Percentiles rank a stretch among this genome's conserved stretches.
These are phyloP conservation scores for Sphaerulina populicola DNA, from an alignment of 2,329 filamentous ascomycete species.

Conservation along the genomic window DNA sequence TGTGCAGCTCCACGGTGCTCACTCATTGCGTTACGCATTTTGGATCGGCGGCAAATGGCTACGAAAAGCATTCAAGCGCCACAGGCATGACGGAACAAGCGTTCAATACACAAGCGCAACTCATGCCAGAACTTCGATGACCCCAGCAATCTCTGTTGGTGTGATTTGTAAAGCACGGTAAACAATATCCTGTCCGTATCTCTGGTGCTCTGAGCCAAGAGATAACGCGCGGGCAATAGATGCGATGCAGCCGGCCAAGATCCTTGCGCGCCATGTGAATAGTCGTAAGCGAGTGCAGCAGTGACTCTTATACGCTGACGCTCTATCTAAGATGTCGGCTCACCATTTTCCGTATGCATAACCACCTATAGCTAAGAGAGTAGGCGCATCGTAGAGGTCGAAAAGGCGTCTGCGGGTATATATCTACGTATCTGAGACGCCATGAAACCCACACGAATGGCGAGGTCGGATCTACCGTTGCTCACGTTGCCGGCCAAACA, in stretches of 20 bases:
- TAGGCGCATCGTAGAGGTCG: neutral
- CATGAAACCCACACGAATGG: neutral
- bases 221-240: constrained; percentile 8
- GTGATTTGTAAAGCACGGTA: neutral
- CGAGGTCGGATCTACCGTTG: neutral
- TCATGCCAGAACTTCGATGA: neutral
- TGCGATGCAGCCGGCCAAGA: neutral
- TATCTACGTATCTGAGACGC: neutral
- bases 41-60: too few species aligned
- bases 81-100: too few species aligned
- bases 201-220: constrained; percentile 8
- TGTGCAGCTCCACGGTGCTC: too few species aligned
- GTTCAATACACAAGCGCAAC: too few species aligned
- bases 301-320: neutral
- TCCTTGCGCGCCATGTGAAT: neutral
- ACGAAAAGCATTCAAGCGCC: too few species aligned
- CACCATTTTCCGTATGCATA: neutral
- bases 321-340: neutral
- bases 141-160: neutral
- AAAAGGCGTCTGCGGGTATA: neutral
- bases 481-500: neutral
- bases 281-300: neutral
- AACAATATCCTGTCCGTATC: neutral
- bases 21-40: too few species aligned
- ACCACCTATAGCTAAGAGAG: neutral